Evolutionary conservation across 106 monocot species (phyloP).

Genomic region (Agapanthus africanus): DNA sequence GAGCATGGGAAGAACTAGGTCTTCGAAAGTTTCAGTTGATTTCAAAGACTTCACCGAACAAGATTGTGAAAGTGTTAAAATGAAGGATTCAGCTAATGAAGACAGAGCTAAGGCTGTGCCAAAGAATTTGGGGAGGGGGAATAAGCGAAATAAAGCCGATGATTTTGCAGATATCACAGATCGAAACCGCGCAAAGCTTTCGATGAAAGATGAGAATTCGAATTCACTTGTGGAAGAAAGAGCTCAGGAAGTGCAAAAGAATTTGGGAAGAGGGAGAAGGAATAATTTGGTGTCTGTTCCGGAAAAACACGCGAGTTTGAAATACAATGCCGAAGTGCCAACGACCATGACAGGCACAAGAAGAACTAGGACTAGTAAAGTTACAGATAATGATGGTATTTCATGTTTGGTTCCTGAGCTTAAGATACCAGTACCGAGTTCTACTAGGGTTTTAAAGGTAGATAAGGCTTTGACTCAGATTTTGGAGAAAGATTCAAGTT

Average conservation of each 20-base stretch:
- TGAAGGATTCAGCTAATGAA: no score
- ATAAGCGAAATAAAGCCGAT: background rate
- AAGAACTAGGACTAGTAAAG: background rate
- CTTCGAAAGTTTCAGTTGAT: no score
- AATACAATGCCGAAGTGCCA: background rate
- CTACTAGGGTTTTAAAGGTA: background rate
- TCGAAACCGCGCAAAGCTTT: background rate
- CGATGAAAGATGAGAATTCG: slow-evolving; percentile 12
- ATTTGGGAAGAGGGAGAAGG: background rate
- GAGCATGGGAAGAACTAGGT: no score
- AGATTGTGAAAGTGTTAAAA: no score
- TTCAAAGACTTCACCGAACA: no score
- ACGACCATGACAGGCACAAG: background rate
- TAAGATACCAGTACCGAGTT: no score
- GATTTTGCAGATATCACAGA: background rate
- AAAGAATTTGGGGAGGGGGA: no score
- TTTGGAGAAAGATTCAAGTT: slow-evolving; percentile 5
- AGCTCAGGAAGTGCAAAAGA: background rate
- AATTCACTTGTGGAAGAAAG: slow-evolving; percentile 8
- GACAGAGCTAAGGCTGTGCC: no score
- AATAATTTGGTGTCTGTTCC: background rate
- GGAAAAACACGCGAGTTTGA: background rate
- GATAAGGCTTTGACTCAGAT: background rate
- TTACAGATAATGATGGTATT: background rate
- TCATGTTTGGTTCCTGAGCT: background rate